A percentile compares a stretch with the other conserved stretches of the same genome.
phyloP scores from a whole-genome alignment of 2,329 filamentous ascomycete species.

The Talaromyces sp. region DNA sequence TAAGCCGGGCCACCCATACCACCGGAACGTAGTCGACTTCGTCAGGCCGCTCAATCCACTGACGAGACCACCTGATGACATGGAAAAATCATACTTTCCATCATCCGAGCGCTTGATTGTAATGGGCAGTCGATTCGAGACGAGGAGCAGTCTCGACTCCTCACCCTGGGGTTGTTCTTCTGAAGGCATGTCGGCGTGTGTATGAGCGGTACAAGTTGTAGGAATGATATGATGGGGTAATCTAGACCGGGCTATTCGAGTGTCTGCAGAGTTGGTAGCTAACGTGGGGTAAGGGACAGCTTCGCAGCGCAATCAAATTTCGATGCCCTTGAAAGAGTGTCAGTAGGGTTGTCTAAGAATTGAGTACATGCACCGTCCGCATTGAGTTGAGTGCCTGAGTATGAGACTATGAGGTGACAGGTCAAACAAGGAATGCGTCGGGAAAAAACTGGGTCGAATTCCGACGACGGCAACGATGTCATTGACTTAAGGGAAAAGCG shows the following conservation, averaged over 20 bases:
- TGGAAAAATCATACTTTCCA: conserved; percentile 87
- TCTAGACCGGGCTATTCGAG: neutral
- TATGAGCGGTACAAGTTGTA: neutral
- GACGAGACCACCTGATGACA: conserved; percentile 95
- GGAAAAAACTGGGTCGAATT: conserved; percentile 17
- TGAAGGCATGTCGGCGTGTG: conserved; percentile 32
- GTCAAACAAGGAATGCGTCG: conserved; percentile 17
- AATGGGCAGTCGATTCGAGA: conserved; percentile 93
- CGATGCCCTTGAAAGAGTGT: neutral
- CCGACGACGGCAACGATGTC: neutral
- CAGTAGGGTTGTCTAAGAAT: neutral
- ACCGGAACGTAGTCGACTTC: conserved; percentile 92
- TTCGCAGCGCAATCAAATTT: neutral
- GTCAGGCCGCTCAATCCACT: conserved; percentile 87
- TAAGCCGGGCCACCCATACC: conserved; percentile 97
- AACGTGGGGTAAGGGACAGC: neutral
- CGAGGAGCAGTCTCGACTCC: conserved; percentile 64
- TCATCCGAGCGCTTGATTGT: conserved; percentile 93
- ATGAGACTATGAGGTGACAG: neutral
- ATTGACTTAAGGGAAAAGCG: neutral
- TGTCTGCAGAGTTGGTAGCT: neutral
- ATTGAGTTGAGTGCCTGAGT: conserved; percentile 1
- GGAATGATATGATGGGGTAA: neutral
- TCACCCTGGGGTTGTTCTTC: conserved; percentile 33
- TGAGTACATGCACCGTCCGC: neutral